Evolutionary conservation across 2,329 filamentous ascomycete genomes (phyloP).

Genomic region (Simplicillium sp.): DNA sequence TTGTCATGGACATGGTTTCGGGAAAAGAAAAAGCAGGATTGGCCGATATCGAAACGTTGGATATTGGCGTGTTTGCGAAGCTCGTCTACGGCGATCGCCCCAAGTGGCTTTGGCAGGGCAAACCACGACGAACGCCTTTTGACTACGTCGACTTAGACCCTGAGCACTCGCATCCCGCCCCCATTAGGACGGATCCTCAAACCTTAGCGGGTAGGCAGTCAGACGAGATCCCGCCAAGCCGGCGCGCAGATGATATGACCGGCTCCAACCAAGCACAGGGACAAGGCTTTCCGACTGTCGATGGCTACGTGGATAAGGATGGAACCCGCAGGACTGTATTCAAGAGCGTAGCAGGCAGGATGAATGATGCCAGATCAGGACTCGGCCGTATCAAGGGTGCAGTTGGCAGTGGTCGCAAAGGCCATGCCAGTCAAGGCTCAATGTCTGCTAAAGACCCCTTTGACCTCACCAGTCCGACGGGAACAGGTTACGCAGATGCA

Average conservation of each 20-base stretch:
- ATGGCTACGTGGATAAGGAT: slow-evolving; percentile 43
- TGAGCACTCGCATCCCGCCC: slow-evolving; percentile 30
- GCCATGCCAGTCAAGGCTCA: slow-evolving; percentile 44
- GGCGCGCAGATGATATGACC: background rate
- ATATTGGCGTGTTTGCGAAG: slow-evolving; percentile 74
- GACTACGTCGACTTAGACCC: slow-evolving; percentile 37
- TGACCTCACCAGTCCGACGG: slow-evolving; percentile 14
- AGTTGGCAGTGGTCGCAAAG: slow-evolving; percentile 53
- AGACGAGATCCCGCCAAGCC: background rate
- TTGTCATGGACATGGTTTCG: slow-evolving; percentile 90
- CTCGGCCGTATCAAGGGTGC: slow-evolving; percentile 80
- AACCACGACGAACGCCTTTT: slow-evolving; percentile 56
- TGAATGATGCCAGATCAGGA: slow-evolving; percentile 72
- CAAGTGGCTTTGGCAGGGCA: slow-evolving; percentile 94
- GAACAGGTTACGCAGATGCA: background rate
- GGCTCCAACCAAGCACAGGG: background rate
- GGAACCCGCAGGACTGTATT: slow-evolving; percentile 58
- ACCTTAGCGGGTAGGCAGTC: too few species aligned
- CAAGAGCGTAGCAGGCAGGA: slow-evolving; percentile 70
- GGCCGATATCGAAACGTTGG: slow-evolving; percentile 83
- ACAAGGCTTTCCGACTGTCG: slow-evolving; percentile 23
- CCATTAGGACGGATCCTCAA: slow-evolving; percentile 45
- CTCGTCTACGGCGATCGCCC: slow-evolving; percentile 71
- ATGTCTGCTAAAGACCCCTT: slow-evolving; percentile 34
- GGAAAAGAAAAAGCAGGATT: slow-evolving; percentile 82